These are phyloP conservation scores for Rhizophora mangle DNA, from an alignment of 345 rosid species.

Conservation along the genomic window DNA sequence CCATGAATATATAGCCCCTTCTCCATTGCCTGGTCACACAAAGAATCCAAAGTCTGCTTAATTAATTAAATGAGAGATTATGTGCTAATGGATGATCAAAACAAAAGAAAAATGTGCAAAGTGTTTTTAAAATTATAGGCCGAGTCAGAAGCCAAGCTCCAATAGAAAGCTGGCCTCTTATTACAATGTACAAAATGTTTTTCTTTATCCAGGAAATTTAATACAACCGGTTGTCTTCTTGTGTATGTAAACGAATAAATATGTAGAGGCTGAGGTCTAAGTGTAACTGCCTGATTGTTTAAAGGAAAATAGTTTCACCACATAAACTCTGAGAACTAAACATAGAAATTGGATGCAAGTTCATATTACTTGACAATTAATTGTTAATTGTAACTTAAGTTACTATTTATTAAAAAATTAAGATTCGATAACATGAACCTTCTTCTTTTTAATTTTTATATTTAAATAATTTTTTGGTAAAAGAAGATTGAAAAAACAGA, in stretches of 20 bases:
- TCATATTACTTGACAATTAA: background rate
- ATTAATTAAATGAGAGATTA: background rate
- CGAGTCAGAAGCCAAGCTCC: constrained; percentile 13
- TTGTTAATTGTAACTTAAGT: background rate
- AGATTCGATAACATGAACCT: too few relatives aligned
- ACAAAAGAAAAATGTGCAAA: constrained; percentile 8
- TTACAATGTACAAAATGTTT: too few relatives aligned
- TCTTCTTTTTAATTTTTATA: too few relatives aligned
- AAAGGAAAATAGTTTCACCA: too few relatives aligned
- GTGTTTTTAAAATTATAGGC: constrained; percentile 14
- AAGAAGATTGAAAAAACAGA: background rate
- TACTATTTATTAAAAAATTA: too few relatives aligned
- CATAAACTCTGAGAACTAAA: too few relatives aligned
- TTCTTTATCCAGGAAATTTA: background rate
- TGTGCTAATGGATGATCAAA: background rate
- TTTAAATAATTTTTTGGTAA: too few relatives aligned
- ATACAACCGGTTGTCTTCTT: background rate
- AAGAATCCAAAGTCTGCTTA: constrained; percentile 24
- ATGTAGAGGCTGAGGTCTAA: too few relatives aligned
- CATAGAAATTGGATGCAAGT: too few relatives aligned
- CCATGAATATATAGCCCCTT: constrained; percentile 2
- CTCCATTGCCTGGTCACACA: constrained; percentile 4
- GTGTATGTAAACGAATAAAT: background rate
- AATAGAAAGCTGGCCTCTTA: background rate
- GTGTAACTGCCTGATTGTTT: too few relatives aligned